These are phyloP conservation scores for Cutaneotrichosporon mucoides DNA, from an alignment of 1,284 basidiomycete genomes.

Conservation along the genomic window DNA sequence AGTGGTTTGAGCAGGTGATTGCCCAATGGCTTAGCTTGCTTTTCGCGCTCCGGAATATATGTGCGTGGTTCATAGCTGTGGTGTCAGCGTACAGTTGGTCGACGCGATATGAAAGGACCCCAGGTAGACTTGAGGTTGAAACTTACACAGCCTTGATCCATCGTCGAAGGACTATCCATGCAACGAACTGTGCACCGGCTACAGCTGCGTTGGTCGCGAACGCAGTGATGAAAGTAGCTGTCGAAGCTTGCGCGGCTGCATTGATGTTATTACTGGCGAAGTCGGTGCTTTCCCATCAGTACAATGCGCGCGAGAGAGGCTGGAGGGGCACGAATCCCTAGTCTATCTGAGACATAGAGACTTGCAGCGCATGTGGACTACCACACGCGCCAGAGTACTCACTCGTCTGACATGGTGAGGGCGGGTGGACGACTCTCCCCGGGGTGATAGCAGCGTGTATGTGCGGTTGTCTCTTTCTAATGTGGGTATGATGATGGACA, in stretches of 20 bases:
- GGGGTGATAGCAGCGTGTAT: background rate
- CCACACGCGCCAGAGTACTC: background rate
- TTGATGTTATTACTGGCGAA: background rate
- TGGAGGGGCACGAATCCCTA: too few relatives aligned
- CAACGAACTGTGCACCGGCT: conserved; percentile 58
- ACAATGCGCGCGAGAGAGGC: too few relatives aligned
- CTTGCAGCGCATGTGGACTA: too few relatives aligned
- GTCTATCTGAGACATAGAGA: too few relatives aligned
- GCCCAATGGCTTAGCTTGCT: conserved; percentile 36
- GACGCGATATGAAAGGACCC: too few relatives aligned
- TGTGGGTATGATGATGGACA: background rate
- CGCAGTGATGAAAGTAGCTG: conserved; percentile 66
- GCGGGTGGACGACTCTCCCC: background rate
- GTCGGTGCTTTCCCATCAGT: conserved; percentile 4
- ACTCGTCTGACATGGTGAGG: background rate
- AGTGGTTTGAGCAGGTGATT: conserved; percentile 32
- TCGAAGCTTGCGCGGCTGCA: conserved; percentile 31
- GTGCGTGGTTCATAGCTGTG: conserved; percentile 70
- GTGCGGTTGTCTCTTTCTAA: background rate
- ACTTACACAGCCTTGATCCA: conserved; percentile 47
- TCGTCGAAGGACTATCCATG: conserved; percentile 59
- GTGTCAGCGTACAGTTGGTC: conserved; percentile 2
- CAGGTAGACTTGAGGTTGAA: conserved; percentile 50
- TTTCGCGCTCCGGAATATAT: conserved; percentile 50
- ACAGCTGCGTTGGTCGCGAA: conserved; percentile 56